These are phyloP conservation scores for Pezizomycotina sp. DNA, from an alignment of 2,329 filamentous ascomycete species.

Conservation along the genomic window DNA sequence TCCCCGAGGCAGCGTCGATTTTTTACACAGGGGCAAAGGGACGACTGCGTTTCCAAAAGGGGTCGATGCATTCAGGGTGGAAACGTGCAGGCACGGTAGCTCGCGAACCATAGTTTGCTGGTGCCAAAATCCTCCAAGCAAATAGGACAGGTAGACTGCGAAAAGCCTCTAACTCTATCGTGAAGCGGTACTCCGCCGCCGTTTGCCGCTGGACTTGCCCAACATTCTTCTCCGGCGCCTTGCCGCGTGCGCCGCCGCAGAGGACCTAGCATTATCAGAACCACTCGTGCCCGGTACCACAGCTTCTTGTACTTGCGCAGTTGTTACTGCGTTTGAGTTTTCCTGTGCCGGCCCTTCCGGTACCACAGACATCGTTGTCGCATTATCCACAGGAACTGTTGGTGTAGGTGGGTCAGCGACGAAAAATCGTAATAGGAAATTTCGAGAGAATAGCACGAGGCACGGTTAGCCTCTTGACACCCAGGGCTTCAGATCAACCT, in stretches of 20 bases:
- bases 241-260: no score
- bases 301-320: no score
- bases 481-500: slow-evolving; percentile 71
- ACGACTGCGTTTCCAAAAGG: slow-evolving; percentile 60
- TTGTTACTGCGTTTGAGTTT: no score
- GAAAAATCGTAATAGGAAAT: slow-evolving; percentile 42
- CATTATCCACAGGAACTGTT: no score
- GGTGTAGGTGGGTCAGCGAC: slow-evolving; percentile 4
- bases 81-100: slow-evolving; percentile 85
- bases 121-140: slow-evolving; percentile 68
- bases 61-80: slow-evolving; percentile 80
- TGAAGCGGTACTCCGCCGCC: slow-evolving; percentile 32
- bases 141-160: slow-evolving; percentile 75
- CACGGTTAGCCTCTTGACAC: slow-evolving; percentile 66
- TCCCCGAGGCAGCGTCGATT: slow-evolving; percentile 54
- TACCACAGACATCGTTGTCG: no score
- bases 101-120: slow-evolving; percentile 60
- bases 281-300: background rate
- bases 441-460: slow-evolving; percentile 52
- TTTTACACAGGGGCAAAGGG: slow-evolving; percentile 80
- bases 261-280: slow-evolving; percentile 8
- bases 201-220: no score
- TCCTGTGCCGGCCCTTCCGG: no score
- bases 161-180: slow-evolving; percentile 29
- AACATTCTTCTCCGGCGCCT: no score